Percentiles rank a stretch among this genome's conserved stretches.
phyloP scores from a whole-genome alignment of 305 asterid species.

The Lippia alba region DNA sequence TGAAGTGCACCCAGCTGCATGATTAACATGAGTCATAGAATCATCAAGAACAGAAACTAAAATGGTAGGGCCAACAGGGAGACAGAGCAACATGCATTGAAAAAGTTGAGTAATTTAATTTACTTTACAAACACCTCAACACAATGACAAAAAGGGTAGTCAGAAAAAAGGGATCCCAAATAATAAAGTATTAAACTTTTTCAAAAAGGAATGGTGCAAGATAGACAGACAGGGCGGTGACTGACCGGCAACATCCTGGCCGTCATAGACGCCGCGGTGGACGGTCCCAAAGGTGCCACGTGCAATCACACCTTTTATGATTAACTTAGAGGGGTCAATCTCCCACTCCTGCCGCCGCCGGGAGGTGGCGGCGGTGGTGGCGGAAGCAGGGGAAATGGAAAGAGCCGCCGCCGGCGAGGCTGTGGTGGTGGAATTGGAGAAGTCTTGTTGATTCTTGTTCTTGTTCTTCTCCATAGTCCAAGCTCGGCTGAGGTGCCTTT shows the following conservation, averaged over 20 bases:
- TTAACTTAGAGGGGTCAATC: constrained; percentile 71
- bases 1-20: background rate
- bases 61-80: constrained; percentile 22
- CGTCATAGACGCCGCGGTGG: constrained; percentile 77
- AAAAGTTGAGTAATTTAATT: constrained; percentile 22
- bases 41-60: constrained; percentile 33
- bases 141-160: constrained; percentile 36
- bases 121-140: constrained; percentile 21
- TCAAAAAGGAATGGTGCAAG: background rate
- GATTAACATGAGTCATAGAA: constrained; percentile 1
- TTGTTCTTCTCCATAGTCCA: constrained; percentile 69
- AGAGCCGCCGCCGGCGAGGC: constrained; percentile 19
- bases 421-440: constrained; percentile 33
- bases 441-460: constrained; percentile 48
- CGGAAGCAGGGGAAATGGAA: constrained; percentile 18
- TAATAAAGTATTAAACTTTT: constrained; percentile 1
- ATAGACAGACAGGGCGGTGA: constrained; percentile 28
- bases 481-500: constrained; percentile 67
- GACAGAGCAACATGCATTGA: constrained; percentile 24
- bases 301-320: constrained; percentile 68
- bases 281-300: constrained; percentile 87
- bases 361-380: constrained; percentile 37
- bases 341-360: constrained; percentile 78
- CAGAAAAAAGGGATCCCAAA: constrained; percentile 5
- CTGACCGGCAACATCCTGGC: constrained; percentile 84